Conservation (phyloP, 1,284 basidiomycete genomes). For the Heterobasidion parviporum region DNA sequence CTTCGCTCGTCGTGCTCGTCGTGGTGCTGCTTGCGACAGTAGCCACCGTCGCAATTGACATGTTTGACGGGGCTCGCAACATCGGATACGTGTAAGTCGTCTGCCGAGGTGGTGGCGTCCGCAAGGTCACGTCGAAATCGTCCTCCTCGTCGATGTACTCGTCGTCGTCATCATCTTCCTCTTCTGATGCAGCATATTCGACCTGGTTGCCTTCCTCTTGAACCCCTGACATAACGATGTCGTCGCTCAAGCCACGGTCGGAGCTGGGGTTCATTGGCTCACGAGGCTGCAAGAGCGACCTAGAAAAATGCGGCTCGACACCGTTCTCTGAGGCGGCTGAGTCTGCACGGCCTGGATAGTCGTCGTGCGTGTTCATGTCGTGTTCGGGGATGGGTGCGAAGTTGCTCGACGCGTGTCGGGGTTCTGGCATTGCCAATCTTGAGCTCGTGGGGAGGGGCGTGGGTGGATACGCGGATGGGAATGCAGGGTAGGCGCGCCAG, state of each 20-base stretch:
- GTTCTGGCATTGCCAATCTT: not conserved
- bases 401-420: constrained; percentile 5
- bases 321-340: constrained; percentile 4
- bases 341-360: not conserved
- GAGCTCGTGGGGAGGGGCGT: constrained; percentile 29
- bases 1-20: constrained; percentile 27
- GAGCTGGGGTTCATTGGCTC: constrained; percentile 49
- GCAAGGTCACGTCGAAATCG: constrained; percentile 56
- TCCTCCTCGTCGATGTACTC: constrained; percentile 45
- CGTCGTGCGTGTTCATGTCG: not conserved
- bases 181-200: constrained; percentile 7
- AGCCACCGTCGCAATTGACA: constrained; percentile 20
- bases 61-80: constrained; percentile 11
- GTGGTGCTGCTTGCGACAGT: constrained; percentile 24
- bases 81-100: constrained; percentile 9
- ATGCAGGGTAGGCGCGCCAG: constrained; percentile 41
- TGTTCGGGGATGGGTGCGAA: not conserved
- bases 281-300: constrained; percentile 58
- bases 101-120: constrained; percentile 36
- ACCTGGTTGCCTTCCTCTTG: constrained; percentile 7
- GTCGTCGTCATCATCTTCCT: constrained; percentile 28
- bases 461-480: constrained; percentile 43
- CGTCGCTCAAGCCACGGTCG: constrained; percentile 52
- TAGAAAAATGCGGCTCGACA: constrained; percentile 39
- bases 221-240: constrained; percentile 20